Evolutionary conservation across 495 filamentous ascomycete species (phyloP).

Genomic region (Penicillium pulvis): DNA sequence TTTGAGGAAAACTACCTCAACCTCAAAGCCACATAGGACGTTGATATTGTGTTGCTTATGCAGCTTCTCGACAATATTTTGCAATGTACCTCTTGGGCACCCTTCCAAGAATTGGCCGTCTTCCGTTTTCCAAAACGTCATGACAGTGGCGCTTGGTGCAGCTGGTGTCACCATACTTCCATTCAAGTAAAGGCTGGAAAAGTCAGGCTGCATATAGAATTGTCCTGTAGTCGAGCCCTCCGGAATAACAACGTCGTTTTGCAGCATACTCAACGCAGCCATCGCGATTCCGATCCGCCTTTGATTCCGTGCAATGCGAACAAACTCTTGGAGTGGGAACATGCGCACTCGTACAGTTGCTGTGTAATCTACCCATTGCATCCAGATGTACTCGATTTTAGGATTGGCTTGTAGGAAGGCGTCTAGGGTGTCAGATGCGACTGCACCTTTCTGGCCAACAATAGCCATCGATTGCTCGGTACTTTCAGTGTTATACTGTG

Average conservation of each 20-base stretch:
- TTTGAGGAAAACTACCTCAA: constrained; percentile 74
- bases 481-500: constrained; percentile 7
- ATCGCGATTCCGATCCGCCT: constrained; percentile 57
- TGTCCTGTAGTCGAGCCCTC: constrained; percentile 54
- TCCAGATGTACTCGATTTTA: constrained; percentile 59
- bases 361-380: constrained; percentile 83
- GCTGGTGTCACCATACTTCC: constrained; percentile 40
- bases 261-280: constrained; percentile 59
- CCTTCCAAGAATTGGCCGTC: constrained; percentile 31
- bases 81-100: constrained; percentile 63
- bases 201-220: constrained; percentile 62
- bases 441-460: background rate
- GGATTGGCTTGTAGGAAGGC: constrained; percentile 31
- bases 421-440: constrained; percentile 18
- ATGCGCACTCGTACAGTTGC: constrained; percentile 67
- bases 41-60: constrained; percentile 44
- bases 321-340: constrained; percentile 67
- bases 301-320: constrained; percentile 54
- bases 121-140: constrained; percentile 57
- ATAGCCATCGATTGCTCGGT: background rate
- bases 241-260: constrained; percentile 39
- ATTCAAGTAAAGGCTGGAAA: constrained; percentile 55
- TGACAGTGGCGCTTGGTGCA: constrained; percentile 54
- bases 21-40: constrained; percentile 76
- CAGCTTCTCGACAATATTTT: constrained; percentile 48